Percentiles rank a stretch among this genome's conserved stretches.
Conservation (phyloP, 345 rosid species). For the Eutrema heterophyllum region DNA sequence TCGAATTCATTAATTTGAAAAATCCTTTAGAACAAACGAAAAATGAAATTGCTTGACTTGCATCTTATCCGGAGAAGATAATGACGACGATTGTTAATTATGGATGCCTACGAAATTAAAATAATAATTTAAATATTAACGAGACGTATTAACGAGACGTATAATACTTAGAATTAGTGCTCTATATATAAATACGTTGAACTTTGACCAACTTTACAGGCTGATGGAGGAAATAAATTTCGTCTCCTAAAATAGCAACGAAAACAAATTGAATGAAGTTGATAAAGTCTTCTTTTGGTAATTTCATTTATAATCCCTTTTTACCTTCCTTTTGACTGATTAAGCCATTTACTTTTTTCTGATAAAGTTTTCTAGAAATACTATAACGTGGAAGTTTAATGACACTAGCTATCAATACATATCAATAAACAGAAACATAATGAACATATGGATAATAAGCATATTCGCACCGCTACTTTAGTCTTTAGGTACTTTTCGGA, state of each 20-base stretch:
- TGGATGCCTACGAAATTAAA: not conserved
- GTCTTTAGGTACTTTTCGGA: not conserved
- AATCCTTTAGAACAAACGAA: not conserved
- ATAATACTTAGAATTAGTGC: not conserved
- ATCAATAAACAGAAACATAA: not conserved
- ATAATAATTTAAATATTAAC: not conserved
- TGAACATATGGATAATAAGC: not conserved
- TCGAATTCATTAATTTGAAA: not conserved
- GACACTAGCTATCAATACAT: not conserved
- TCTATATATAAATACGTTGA: not conserved
- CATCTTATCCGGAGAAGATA: slow-evolving; percentile 15
- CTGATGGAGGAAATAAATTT: not conserved
- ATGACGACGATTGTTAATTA: not conserved
- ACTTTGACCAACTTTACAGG: slow-evolving; percentile 11
- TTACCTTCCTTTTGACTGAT: not conserved
- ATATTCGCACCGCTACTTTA: not conserved
- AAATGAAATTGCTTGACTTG: slow-evolving; percentile 3
- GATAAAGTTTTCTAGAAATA: not conserved
- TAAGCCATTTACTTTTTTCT: not conserved
- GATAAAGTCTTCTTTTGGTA: slow-evolving; percentile 13
- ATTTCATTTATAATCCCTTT: not conserved
- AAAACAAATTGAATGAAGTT: not conserved
- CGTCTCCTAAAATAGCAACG: not conserved
- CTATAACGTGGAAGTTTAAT: not conserved
- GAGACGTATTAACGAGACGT: slow-evolving; percentile 19